Base-by-base conservation (phyloP, 139 green algal genomes). In the Bryopsis sp. region DNA sequence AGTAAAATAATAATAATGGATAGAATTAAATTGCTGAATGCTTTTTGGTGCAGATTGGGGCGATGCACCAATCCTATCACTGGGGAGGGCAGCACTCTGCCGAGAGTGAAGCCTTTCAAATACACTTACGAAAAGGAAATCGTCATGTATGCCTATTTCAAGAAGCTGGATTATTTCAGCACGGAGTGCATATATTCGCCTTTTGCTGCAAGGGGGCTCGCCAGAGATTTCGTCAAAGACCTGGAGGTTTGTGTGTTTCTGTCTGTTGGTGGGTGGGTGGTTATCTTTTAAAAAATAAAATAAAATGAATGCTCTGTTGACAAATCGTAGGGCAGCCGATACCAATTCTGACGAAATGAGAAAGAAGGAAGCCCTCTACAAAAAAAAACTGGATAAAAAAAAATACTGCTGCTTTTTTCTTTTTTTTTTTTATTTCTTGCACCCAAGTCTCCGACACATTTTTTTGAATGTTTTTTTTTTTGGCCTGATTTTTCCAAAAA, bases 141-240 rank as follows among this genome's bases (percentile, higher is more conserved):
- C 74, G 93, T 98, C 8, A 95, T 99, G 90, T 98, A 98, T 72
- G 93, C 93, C 3, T 95, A 97, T 86, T 98, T 96, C 84, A 97
- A 98, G 71, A 87, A 72, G 47, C 86, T 98, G 0, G 91, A 98
- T 74, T 98, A 98, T 82, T 98, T 98, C 72, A 91, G 81, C 31
- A 95, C 89, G 2, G 93, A 98, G 71, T 98, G 93, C 78, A 80
- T 95, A 1, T 98, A 98, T 76, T 84, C 94, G 2, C 93, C 93
- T 3, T 92, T 90, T 76, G 93, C 93, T 2, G 92, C 95, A 1
- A 79, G 93, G 0, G 93, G 93, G 5, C 85, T 92, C 69, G 87
- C 90, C 0, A 75, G 93, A 0, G 94, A 98, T 31, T 95, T 95
- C 72, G 81, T 98, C 48, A 98, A 98, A 68, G 90, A 98, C 73